These are phyloP conservation scores for Talaromyces sp. DNA, from an alignment of 2,329 filamentous ascomycete species.

Conservation along the genomic window DNA sequence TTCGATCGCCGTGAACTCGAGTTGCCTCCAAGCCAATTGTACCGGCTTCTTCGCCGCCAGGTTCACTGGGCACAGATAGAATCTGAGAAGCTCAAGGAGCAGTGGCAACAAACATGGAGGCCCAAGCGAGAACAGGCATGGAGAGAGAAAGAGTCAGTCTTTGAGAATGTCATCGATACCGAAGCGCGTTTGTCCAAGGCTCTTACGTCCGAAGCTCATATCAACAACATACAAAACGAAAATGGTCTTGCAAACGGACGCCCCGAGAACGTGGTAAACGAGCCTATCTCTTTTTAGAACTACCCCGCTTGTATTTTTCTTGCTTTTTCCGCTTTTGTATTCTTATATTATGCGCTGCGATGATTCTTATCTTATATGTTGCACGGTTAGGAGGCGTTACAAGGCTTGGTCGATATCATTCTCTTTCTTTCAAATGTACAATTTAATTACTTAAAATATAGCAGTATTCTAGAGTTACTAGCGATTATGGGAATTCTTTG, in stretches of 20 bases:
- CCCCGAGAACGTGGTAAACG: slow-evolving; percentile 8
- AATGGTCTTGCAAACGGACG: slow-evolving; percentile 9
- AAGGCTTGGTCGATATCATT: background rate
- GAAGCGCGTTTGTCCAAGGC: slow-evolving; percentile 32
- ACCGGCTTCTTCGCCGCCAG: slow-evolving; percentile 41
- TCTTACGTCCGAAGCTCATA: slow-evolving; percentile 27
- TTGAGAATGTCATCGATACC: slow-evolving; percentile 39
- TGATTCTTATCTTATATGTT: background rate
- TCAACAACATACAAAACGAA: slow-evolving; percentile 14
- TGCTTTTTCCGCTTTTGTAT: background rate
- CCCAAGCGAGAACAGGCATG: slow-evolving; percentile 34
- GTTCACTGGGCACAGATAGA: slow-evolving; percentile 45
- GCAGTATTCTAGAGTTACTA: background rate
- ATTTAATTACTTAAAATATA: background rate
- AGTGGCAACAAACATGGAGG: slow-evolving; percentile 33
- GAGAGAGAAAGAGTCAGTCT: slow-evolving; percentile 38
- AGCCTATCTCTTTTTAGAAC: background rate
- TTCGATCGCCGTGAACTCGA: slow-evolving; percentile 41
- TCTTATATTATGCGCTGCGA: background rate
- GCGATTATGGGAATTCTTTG: background rate
- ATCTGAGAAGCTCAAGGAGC: slow-evolving; percentile 28
- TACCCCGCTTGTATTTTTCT: background rate
- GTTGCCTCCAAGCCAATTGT: slow-evolving; percentile 38
- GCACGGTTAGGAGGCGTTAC: background rate
- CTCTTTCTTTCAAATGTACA: background rate